Conservation (phyloP, 2,329 filamentous ascomycete genomes). For the Talaromyces amestolkiae region DNA sequence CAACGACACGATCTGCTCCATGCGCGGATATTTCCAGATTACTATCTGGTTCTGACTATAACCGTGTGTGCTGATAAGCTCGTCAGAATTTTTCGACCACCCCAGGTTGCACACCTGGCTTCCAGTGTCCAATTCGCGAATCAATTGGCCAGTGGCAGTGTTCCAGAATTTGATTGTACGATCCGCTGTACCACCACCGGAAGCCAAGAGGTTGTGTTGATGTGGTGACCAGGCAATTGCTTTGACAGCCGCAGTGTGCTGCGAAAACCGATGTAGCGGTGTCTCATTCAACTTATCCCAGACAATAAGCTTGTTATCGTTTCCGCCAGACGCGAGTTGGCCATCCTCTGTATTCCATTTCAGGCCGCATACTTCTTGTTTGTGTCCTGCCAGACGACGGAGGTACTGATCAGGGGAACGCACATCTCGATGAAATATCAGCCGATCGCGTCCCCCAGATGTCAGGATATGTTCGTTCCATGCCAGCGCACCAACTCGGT, state of each 20-base stretch:
- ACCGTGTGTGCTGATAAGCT: constrained; percentile 94
- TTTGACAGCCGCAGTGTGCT: constrained; percentile 94
- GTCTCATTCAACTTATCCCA: constrained; percentile 96
- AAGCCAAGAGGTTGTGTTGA: constrained; percentile 89
- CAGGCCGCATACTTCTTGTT: constrained; percentile 94
- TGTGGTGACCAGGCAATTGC: constrained; percentile 98
- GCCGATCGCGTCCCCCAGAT: constrained; percentile 86
- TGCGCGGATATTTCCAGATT: constrained; percentile 98
- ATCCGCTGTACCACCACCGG: constrained; percentile 92
- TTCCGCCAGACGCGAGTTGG: constrained; percentile 90
- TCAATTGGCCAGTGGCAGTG: constrained; percentile 73
- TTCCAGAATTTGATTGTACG: constrained; percentile 98
- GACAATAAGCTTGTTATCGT: constrained; percentile 98
- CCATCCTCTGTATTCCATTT: constrained; percentile 97
- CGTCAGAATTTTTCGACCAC: constrained; percentile 96
- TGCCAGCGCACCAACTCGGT: constrained; percentile 85
- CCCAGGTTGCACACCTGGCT: constrained; percentile 98
- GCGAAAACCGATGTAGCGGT: constrained; percentile 88
- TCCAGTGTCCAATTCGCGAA: constrained; percentile 91
- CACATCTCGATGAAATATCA: constrained; percentile 95
- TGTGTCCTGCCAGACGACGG: constrained; percentile 84
- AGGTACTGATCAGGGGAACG: constrained; percentile 88
- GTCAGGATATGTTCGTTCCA: constrained; percentile 99
- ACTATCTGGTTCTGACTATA: constrained; percentile 99
- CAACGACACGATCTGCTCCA: constrained; percentile 92